Percentiles rank a stretch among this genome's conserved stretches.
Conservation (phyloP, 2,329 filamentous ascomycete species). For the Tolypocladium endophyticum region DNA sequence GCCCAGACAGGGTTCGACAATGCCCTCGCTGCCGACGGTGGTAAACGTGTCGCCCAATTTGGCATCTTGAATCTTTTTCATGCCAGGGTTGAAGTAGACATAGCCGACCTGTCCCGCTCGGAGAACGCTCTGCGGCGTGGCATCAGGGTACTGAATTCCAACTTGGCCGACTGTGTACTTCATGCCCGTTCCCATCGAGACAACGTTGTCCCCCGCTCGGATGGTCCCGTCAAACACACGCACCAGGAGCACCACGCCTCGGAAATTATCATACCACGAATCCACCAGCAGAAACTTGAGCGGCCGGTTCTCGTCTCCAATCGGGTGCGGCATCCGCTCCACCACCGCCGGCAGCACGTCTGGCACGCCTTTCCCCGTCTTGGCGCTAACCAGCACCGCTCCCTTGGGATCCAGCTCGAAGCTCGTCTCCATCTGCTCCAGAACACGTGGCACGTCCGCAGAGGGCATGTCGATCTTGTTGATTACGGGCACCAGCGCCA, state of each 20-base stretch:
- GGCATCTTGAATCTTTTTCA: slow-evolving; percentile 93
- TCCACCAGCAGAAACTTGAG: slow-evolving; percentile 83
- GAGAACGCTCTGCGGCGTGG: slow-evolving; percentile 68
- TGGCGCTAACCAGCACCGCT: slow-evolving; percentile 70
- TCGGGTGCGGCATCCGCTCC: slow-evolving; percentile 70
- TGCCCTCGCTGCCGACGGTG: slow-evolving; percentile 61
- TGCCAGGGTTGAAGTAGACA: slow-evolving; percentile 93
- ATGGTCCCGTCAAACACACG: slow-evolving; percentile 83
- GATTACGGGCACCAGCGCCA: slow-evolving; percentile 80
- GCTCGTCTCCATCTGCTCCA: slow-evolving; percentile 74
- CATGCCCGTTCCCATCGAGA: slow-evolving; percentile 77
- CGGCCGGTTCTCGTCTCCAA: slow-evolving; percentile 62
- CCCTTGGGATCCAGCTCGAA: slow-evolving; percentile 79
- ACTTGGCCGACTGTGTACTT: slow-evolving; percentile 95
- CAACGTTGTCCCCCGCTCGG: slow-evolving; percentile 71
- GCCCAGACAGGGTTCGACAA: slow-evolving; percentile 73
- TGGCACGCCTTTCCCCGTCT: slow-evolving; percentile 82
- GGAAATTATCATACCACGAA: slow-evolving; percentile 96
- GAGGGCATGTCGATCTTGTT: slow-evolving; percentile 95
- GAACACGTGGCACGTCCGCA: slow-evolving; percentile 74
- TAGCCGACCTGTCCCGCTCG: slow-evolving; percentile 94
- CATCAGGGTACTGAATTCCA: slow-evolving; percentile 87
- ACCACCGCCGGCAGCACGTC: slow-evolving; percentile 78
- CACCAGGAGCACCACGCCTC: slow-evolving; percentile 84
- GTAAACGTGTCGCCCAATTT: slow-evolving; percentile 96